phyloP scores from a whole-genome alignment of 441 rosid species.

The Kokia cookei region DNA sequence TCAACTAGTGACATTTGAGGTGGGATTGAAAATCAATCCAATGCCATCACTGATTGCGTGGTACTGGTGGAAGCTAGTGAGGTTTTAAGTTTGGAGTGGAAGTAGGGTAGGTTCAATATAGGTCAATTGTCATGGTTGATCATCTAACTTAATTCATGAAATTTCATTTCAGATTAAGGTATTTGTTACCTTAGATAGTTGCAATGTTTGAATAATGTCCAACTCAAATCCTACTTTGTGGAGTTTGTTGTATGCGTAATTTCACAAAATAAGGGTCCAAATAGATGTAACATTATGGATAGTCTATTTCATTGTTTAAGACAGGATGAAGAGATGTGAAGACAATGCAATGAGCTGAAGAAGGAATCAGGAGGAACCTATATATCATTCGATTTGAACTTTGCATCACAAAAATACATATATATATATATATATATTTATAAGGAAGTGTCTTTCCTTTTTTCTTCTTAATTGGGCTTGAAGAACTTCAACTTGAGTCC shows the following conservation, averaged over 20 bases:
- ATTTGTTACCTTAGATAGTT: not conserved
- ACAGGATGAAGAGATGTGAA: not conserved
- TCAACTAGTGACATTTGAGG: not conserved
- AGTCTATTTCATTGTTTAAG: not conserved
- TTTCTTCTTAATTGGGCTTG: constrained; percentile 44
- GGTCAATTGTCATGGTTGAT: not conserved
- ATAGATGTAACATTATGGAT: not conserved
- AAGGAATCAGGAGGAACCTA: not conserved
- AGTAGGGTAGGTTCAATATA: not conserved
- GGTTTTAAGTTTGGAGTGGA: not conserved
- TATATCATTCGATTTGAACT: not conserved
- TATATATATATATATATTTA: too few relatives aligned
- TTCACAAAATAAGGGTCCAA: too few relatives aligned
- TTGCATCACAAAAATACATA: not conserved
- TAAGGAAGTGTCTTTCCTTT: not conserved
- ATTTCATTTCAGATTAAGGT: not conserved
- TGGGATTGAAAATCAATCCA: not conserved
- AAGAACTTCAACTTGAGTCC: constrained; percentile 87
- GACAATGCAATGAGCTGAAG: not conserved
- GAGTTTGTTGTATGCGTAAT: too few relatives aligned
- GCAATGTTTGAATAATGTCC: not conserved
- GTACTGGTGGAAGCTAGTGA: not conserved
- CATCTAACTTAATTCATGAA: not conserved
- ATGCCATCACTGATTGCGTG: not conserved
- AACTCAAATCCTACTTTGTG: not conserved